Evolutionary conservation across 2,329 filamentous ascomycete genomes (phyloP).

Genomic region (Trichoderma guizhouense): DNA sequence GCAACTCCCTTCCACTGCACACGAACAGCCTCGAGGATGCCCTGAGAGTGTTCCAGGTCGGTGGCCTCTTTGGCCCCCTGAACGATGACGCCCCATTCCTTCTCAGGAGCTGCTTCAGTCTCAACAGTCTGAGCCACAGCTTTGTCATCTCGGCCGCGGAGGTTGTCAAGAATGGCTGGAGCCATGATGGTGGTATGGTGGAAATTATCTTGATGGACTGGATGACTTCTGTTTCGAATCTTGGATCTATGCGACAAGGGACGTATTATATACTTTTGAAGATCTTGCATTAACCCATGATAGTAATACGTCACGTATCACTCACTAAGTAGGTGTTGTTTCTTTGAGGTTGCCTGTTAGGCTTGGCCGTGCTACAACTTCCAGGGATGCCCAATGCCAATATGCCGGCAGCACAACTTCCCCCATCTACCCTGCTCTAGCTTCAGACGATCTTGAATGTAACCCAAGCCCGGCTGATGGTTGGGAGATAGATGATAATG

Average conservation of each 20-base stretch:
- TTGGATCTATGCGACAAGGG: not conserved
- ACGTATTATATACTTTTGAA: not conserved
- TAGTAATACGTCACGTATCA: not conserved
- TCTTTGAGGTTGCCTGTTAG: not conserved
- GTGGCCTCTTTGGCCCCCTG: conserved; percentile 3
- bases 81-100: conserved; percentile 1
- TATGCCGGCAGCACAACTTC: not conserved
- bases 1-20: conserved; percentile 9
- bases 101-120: not conserved
- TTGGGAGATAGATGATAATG: not conserved
- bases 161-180: not conserved
- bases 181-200: not conserved
- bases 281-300: not conserved
- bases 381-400: not conserved
- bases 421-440: not conserved
- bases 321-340: not conserved
- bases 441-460: not conserved
- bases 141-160: not conserved
- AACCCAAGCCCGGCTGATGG: not conserved
- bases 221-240: not conserved
- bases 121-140: not conserved
- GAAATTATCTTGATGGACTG: not conserved
- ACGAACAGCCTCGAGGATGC: conserved; percentile 6
- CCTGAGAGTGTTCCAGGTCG: conserved; percentile 4
- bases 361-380: not conserved